Conservation (phyloP, 2,329 filamentous ascomycete species). For the Magnaporthales sp. region DNA sequence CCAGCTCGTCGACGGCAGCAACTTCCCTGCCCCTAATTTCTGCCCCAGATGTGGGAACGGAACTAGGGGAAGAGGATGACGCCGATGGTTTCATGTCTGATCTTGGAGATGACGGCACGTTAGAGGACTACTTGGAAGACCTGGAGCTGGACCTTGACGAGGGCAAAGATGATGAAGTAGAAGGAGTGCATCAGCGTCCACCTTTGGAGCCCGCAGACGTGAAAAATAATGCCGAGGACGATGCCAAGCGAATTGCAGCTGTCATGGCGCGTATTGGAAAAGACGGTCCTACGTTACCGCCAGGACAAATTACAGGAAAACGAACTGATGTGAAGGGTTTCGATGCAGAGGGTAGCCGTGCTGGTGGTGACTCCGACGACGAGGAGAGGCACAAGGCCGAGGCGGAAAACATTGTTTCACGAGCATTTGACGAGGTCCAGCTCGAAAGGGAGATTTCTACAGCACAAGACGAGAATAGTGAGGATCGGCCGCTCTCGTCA, state of each 20-base stretch:
- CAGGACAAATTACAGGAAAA: neutral
- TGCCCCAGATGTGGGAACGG: neutral
- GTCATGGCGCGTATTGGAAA: slow-evolving; percentile 23
- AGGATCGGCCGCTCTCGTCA: neutral
- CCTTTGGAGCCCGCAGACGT: neutral
- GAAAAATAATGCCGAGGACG: slow-evolving; percentile 11
- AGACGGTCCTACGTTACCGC: slow-evolving; percentile 6
- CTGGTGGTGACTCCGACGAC: slow-evolving; percentile 20
- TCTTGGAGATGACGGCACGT: neutral
- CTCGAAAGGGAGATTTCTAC: neutral
- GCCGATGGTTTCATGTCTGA: neutral
- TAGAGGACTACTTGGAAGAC: slow-evolving; percentile 14
- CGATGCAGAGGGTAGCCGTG: neutral
- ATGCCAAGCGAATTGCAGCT: slow-evolving; percentile 21
- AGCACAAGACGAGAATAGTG: neutral
- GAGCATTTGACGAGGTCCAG: slow-evolving; percentile 33
- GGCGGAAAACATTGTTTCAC: slow-evolving; percentile 34
- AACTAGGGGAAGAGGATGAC: neutral
- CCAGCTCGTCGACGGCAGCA: neutral
- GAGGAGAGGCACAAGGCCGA: slow-evolving; percentile 37
- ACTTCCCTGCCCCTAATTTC: neutral
- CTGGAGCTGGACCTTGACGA: slow-evolving; percentile 18
- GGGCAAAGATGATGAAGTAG: slow-evolving; percentile 24
- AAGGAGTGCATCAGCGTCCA: slow-evolving; percentile 8
- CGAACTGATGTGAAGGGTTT: neutral